Base-by-base conservation (phyloP, 164 flowering plant genomes). In the Vitis vinifera region DNA sequence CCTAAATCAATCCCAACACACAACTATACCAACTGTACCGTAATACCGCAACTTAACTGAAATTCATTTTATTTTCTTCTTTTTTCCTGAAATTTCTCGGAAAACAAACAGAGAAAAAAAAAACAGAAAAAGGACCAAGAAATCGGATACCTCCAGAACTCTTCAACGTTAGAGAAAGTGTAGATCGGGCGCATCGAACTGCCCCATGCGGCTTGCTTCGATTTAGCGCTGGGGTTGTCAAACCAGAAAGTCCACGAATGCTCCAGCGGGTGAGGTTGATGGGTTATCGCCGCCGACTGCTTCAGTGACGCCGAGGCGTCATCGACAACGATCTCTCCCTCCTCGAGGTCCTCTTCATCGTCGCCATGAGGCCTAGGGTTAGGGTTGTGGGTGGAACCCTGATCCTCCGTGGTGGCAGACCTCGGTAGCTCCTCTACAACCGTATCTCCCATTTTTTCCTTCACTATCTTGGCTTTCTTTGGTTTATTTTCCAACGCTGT, bases 181-280 rank as follows among this genome's bases (percentile, higher is more conserved):
- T 83, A 87, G 69, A 92, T 68, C 60, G 91, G 79, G 51, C 98
- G 88, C 29, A 93, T 83, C 14, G 91, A 80, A 73, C 82, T 84
- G 15, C 97, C 99, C 98, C 98, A 94, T 4, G 85, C 71, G 37
- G 75, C 80, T 64, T 87, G 93, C 76, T 80, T 93, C 15, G 83
- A 62, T 65, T 86, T 91, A 13, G 86, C 87, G 0, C 82, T 70
- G 0, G 91, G 91, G 55, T 80, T 90, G 65, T 93, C 93, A 81
- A 91, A 93, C 99, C 97, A 95, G 83, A 95, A 91, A 13, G 99
- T 91, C 98, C 99, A 93, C 0, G 92, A 77, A 44, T 90, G 79
- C 81, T 91, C 97, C 14, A 92, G 81, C 0, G 86, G 88, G 50
- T 90, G 91, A 10, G 78, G 53, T 71, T 75, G 84, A 27, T 74